Evolutionary conservation across 2,329 filamentous ascomycete genomes (phyloP).

Genomic region (Talaromyces atroroseus): DNA sequence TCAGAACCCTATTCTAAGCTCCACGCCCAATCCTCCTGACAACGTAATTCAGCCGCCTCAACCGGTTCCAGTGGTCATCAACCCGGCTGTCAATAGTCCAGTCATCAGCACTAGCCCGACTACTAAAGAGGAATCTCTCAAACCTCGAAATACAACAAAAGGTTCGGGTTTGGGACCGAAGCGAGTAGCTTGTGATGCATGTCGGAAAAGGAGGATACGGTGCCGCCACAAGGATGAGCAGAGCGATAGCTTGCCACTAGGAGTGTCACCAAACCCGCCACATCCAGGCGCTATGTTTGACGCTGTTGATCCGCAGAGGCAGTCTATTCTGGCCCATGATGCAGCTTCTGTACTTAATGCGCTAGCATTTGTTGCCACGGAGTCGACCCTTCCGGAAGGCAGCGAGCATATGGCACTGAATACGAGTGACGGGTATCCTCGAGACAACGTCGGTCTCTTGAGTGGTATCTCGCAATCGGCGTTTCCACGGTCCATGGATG

Average conservation of each 20-base stretch:
- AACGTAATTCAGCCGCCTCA: constrained; percentile 20
- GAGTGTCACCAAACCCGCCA: constrained; percentile 21
- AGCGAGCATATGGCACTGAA: constrained; percentile 22
- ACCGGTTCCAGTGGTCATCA: constrained; percentile 10
- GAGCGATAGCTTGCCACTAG: constrained; percentile 16
- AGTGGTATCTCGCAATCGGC: constrained; percentile 24
- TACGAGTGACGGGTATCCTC: constrained; percentile 22
- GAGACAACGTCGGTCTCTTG: constrained; percentile 20
- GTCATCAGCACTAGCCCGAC: constrained; percentile 16
- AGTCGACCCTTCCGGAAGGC: constrained; percentile 28
- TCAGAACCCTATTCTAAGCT: constrained; percentile 14
- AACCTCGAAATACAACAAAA: constrained; percentile 46
- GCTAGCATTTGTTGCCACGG: constrained; percentile 33
- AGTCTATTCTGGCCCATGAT: constrained; percentile 32
- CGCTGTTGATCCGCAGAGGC: constrained; percentile 23
- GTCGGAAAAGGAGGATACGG: constrained; percentile 56
- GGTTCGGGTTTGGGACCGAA: constrained; percentile 57
- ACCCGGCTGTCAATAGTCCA: constrained; percentile 4
- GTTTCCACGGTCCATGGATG: constrained; percentile 24
- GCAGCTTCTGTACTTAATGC: constrained; percentile 36
- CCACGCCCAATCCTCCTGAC: constrained; percentile 20
- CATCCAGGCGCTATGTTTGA: constrained; percentile 27
- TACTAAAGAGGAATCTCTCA: constrained; percentile 27
- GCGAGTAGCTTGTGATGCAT: constrained; percentile 56
- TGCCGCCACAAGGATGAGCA: constrained; percentile 59